phyloP scores from a whole-genome alignment of 805 yeast genomes.

The Zygosaccharomyces siamensis region DNA sequence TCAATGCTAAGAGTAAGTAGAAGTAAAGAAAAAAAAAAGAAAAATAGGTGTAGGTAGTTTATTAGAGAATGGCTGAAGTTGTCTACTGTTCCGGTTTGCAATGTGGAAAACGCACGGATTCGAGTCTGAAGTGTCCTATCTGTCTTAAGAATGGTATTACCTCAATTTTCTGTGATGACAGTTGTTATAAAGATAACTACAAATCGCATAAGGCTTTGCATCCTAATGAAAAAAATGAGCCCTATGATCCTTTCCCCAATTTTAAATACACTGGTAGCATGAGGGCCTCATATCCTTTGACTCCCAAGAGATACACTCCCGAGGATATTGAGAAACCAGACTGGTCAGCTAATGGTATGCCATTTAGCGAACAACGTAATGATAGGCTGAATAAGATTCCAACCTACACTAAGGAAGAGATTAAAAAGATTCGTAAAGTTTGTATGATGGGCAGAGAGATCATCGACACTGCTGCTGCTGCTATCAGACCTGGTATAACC shows the following conservation, averaged over 20 bases:
- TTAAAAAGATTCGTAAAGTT: conserved; percentile 71
- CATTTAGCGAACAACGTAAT: conserved; percentile 68
- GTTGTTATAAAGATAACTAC: conserved; percentile 74
- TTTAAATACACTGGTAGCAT: conserved; percentile 69
- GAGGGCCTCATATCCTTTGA: conserved; percentile 76
- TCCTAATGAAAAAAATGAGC: conserved; percentile 47
- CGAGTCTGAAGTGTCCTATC: conserved; percentile 82
- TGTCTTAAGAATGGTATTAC: conserved; percentile 70
- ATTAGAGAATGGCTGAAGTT: conserved; percentile 1
- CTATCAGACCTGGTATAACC: conserved; percentile 80
- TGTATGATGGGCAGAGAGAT: conserved; percentile 77
- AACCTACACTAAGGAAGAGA: conserved; percentile 59
- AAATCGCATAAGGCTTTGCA: conserved; percentile 72
- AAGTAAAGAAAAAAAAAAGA: not conserved
- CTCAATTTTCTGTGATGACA: conserved; percentile 73
- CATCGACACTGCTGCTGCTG: conserved; percentile 82
- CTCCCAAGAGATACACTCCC: conserved; percentile 68
- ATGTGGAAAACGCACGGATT: conserved; percentile 78
- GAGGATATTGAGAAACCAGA: conserved; percentile 72
- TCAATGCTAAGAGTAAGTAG: not conserved
- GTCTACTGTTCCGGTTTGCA: conserved; percentile 66
- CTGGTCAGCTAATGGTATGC: conserved; percentile 75
- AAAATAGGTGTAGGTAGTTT: not conserved
- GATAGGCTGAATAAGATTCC: conserved; percentile 65
- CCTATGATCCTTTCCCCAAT: conserved; percentile 84